phyloP scores from a whole-genome alignment of 345 rosid genomes.

The Moricandia arvensis region DNA sequence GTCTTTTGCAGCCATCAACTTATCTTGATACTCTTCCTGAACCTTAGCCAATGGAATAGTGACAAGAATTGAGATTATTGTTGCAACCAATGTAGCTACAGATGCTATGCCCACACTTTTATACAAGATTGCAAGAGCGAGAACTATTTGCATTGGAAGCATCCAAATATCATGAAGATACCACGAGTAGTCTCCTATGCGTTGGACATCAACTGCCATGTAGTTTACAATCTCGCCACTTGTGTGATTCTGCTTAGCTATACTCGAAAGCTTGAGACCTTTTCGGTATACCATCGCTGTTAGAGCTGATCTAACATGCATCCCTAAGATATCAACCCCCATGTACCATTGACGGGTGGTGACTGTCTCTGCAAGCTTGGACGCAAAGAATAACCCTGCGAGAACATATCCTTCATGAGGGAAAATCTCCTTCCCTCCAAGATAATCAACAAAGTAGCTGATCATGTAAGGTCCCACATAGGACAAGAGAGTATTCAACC shows the following conservation, averaged over 20 bases:
- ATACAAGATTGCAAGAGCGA: constrained; percentile 91
- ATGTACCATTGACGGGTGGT: constrained; percentile 99
- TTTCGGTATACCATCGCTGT: constrained; percentile 95
- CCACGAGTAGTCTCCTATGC: constrained; percentile 97
- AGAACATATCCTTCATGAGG: constrained; percentile 94
- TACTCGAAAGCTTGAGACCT: constrained; percentile 86
- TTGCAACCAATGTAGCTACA: constrained; percentile 84
- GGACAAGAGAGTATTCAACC: constrained; percentile 85
- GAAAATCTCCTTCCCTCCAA: constrained; percentile 81
- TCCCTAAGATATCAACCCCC: constrained; percentile 97
- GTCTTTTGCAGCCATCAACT: constrained; percentile 93
- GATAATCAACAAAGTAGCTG: constrained; percentile 93
- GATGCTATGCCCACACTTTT: constrained; percentile 97
- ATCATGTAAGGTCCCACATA: constrained; percentile 96
- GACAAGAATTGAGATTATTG: constrained; percentile 76
- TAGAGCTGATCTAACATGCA: constrained; percentile 98
- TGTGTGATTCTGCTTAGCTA: constrained; percentile 90
- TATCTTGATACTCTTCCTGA: constrained; percentile 97
- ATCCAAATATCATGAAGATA: constrained; percentile 99
- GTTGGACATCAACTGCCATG: constrained; percentile 99
- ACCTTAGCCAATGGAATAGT: constrained; percentile 85
- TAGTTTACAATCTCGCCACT: constrained; percentile 96
- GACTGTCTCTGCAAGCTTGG: constrained; percentile 92
- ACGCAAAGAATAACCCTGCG: constrained; percentile 87
- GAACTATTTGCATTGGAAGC: constrained; percentile 96